Evolutionary conservation across 177 flowering plant species (phyloP), one percentile per base, ranked within the genome.

Genomic region (Vitis hybrid): DNA sequence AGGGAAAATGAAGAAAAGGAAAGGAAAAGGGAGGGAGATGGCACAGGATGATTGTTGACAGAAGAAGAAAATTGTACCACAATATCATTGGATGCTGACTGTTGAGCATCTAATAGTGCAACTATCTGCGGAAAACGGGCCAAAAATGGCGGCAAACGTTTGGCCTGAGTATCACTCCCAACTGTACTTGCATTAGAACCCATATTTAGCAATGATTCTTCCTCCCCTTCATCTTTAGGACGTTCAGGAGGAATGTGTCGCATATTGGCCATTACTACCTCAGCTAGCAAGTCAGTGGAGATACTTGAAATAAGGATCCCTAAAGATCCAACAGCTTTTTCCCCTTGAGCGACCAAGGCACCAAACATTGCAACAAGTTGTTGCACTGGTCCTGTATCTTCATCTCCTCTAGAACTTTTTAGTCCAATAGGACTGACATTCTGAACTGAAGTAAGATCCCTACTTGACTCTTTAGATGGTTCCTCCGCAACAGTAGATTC

Each of bases 291-390:
- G 80, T 96, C 99, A 22, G 97, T 80, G 55, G 99, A 91, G 62
- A 96, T 90, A 74, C 97, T 93, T 71, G 97, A 84, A 74, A 96
- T 89, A 73, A 96, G 88, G 71, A 96, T 89, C 80, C 89, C 91
- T 67, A 96, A 76, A 45, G 88, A 83, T 58, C 75, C 88, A 71
- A 71, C 82, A 72, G 97, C 97, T 67, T 84, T 90, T 80, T 96
- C 99, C 69, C 99, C 99, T 84, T 96, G 97, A 71, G 97, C 97
- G 73, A 93, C 97, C 83, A 96, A 83, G 48, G 92, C 92, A 70
- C 94, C 91, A 84, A 96, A 93, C 97, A 93, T 87, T n/a, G 92
- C 87, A 72, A 92, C 90, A 74, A 96, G 97, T 81, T 93, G 99
- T 79, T 87, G 97, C 50, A 87, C 98, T 67, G 93, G 93, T 39